These are phyloP conservation scores for Vachellia collinsii DNA, from an alignment of 306 rosid genomes.

Conservation along the genomic window DNA sequence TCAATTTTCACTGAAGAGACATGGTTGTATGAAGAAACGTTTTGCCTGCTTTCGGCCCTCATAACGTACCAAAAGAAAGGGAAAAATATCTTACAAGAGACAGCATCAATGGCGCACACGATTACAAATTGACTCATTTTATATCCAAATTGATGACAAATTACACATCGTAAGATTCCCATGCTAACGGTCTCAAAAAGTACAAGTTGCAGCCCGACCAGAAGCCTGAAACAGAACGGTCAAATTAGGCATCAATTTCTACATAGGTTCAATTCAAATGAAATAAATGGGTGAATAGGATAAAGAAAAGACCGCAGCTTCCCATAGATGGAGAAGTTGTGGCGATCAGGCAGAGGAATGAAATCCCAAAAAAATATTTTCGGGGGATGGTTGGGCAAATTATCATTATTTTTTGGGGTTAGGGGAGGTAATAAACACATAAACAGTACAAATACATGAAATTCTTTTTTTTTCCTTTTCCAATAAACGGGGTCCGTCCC, in stretches of 20 bases:
- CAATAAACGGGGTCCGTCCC: not conserved
- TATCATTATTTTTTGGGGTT: too few relatives aligned
- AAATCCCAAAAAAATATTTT: too few relatives aligned
- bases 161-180: not conserved
- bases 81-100: not conserved
- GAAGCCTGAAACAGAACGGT: conserved; percentile 59
- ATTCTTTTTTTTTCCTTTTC: not conserved
- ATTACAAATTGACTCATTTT: conserved; percentile 16
- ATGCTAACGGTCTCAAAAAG: conserved; percentile 13
- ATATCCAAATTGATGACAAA: conserved; percentile 28
- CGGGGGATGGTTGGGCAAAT: too few relatives aligned
- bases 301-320: not conserved
- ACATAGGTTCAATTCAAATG: conserved; percentile 4
- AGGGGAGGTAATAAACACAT: not conserved
- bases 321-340: not conserved
- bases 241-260: conserved; percentile 18
- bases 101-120: not conserved
- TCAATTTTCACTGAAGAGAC: not conserved
- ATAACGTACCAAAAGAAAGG: not conserved
- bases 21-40: not conserved
- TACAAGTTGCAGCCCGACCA: conserved; percentile 53
- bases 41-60: not conserved
- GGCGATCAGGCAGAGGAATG: not conserved
- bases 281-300: not conserved
- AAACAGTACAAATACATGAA: too few relatives aligned